These are phyloP conservation scores for Hymenoscyphus albidus DNA, from an alignment of 2,329 filamentous ascomycete species.

Conservation along the genomic window DNA sequence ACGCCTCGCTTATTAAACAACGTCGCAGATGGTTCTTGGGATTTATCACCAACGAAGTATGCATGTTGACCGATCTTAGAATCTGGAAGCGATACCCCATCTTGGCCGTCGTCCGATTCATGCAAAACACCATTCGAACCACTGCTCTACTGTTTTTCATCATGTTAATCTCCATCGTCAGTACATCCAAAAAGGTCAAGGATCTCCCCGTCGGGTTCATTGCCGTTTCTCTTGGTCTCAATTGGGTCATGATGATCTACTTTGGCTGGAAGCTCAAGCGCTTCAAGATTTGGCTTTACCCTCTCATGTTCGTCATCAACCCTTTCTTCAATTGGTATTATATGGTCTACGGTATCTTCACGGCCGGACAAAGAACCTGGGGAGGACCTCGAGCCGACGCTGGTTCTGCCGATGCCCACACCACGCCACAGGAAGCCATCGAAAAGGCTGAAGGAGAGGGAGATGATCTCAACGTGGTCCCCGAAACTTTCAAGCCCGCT, in stretches of 20 bases:
- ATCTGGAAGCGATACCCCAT: constrained; percentile 90
- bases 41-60: constrained; percentile 96
- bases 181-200: constrained; percentile 71
- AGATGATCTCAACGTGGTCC: constrained; percentile 85
- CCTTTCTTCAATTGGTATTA: constrained; percentile 98
- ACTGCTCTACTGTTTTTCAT: constrained; percentile 93
- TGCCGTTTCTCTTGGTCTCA: constrained; percentile 83
- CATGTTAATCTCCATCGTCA: constrained; percentile 81
- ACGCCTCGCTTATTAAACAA: constrained; percentile 83
- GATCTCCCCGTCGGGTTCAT: constrained; percentile 92
- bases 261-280: constrained; percentile 83
- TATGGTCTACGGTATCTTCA: constrained; percentile 94
- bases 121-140: constrained; percentile 94
- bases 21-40: constrained; percentile 94
- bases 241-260: constrained; percentile 95
- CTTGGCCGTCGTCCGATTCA: constrained; percentile 80
- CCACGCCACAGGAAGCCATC: constrained; percentile 77
- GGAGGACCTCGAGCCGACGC: constrained; percentile 90
- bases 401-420: constrained; percentile 69
- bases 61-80: constrained; percentile 92
- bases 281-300: constrained; percentile 93
- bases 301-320: constrained; percentile 91
- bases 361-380: constrained; percentile 91
- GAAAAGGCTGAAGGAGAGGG: constrained; percentile 73
- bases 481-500: constrained; percentile 73